These are phyloP conservation scores for Cinchona pubescens DNA, from an alignment of 257 asterid species.

Conservation along the genomic window DNA sequence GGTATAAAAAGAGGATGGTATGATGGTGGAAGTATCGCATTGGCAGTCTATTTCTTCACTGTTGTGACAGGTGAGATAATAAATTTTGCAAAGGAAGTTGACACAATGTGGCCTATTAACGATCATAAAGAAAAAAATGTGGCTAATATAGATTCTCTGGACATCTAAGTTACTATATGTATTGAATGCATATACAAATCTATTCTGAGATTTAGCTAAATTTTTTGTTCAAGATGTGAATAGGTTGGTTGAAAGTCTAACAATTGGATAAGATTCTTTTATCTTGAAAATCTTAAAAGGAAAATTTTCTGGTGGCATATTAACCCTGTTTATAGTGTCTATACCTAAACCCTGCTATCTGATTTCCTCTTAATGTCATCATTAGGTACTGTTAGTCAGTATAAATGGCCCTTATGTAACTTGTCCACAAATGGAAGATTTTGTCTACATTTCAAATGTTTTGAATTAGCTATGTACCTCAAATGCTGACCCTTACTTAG, in stretches of 20 bases:
- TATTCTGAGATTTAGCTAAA: no score
- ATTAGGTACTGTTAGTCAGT: not conserved
- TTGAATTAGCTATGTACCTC: not conserved
- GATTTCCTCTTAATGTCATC: not conserved
- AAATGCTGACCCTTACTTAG: not conserved
- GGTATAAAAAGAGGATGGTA: slow-evolving; percentile 98
- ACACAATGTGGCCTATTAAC: not conserved
- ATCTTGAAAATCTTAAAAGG: not conserved
- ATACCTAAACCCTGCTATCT: not conserved
- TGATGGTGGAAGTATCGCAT: slow-evolving; percentile 96
- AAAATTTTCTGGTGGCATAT: not conserved
- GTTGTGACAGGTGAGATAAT: slow-evolving; percentile 64
- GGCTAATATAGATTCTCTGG: not conserved
- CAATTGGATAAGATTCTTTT: not conserved
- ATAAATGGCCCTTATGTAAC: not conserved
- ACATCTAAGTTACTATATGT: not conserved
- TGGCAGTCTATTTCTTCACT: slow-evolving; percentile 84
- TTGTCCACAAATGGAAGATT: not conserved
- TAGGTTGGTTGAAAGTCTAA: not conserved
- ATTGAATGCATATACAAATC: not conserved
- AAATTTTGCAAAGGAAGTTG: not conserved
- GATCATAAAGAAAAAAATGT: not conserved
- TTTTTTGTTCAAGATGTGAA: not conserved
- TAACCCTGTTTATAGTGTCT: not conserved
- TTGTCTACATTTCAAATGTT: not conserved